Evolutionary conservation across 176 grass and related monocot genomes (phyloP).

Genomic region (Juncus inflexus): DNA sequence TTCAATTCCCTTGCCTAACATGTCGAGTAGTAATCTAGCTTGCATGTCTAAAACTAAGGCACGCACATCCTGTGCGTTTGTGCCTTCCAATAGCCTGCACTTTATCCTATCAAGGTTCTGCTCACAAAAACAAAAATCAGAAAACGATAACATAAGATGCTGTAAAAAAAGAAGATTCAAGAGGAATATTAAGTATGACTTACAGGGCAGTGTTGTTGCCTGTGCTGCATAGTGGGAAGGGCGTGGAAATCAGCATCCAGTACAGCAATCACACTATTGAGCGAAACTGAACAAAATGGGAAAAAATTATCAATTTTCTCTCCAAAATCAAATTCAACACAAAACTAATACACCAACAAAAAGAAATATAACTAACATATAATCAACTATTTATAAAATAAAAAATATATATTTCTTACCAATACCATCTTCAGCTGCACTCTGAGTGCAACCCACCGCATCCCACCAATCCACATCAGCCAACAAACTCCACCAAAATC

Average conservation of each 20-base stretch:
- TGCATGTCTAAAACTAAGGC: conserved; percentile 99
- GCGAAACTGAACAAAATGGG: conserved; percentile 59
- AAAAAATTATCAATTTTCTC: conserved; percentile 8
- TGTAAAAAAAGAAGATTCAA: conserved; percentile 13
- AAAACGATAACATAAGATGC: too few species aligned
- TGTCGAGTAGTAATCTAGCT: conserved; percentile 95
- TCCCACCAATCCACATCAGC: conserved; percentile 99
- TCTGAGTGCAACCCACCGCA: conserved; percentile 92
- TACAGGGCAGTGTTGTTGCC: conserved; percentile 95
- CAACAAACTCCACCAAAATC: conserved; percentile 98
- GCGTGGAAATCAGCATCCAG: conserved; percentile 94
- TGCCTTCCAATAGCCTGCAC: conserved; percentile 94
- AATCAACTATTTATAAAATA: background rate
- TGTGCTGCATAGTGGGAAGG: conserved; percentile 86
- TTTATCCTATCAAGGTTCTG: conserved; percentile 99
- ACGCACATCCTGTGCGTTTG: conserved; percentile 97
- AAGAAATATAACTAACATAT: conserved; percentile 11
- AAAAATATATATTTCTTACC: conserved; percentile 46
- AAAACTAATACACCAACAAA: background rate
- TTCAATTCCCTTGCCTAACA: conserved; percentile 97
- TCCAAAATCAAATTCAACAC: conserved; percentile 14
- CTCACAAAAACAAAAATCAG: too few species aligned
- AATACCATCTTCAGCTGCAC: conserved; percentile 96
- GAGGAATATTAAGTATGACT: conserved; percentile 29
- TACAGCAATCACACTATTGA: conserved; percentile 92